Evolutionary conservation across 1,284 basidiomycete genomes (phyloP), one percentile per base, ranked within the genome.

Genomic region (Wallemia ichthyophaga): DNA sequence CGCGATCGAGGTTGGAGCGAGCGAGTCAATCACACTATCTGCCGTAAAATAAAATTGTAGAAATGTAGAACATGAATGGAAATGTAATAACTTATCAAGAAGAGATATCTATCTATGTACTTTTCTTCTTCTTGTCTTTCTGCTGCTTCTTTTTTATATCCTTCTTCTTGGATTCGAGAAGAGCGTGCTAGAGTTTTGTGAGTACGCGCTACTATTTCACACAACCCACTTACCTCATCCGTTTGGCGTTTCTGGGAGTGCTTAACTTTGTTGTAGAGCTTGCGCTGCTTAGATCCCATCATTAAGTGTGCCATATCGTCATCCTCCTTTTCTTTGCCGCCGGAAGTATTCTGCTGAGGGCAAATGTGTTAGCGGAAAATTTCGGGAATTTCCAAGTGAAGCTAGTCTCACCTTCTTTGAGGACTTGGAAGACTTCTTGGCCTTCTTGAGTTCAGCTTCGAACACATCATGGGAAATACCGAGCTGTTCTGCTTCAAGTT

Each of bases 221-320:
- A 60, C 25, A 37, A 32, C 25, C 31, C 21, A 27, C 25, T n/a
- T 68, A 89, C 87, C 81, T 94, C 88, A 31, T 77, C 74, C 25
- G 76, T 74, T 62, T 81, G 80, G 71, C 85, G 86, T 68, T 78
- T 77, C 68, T 91, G 78, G 62, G 82, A 81, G 70, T 86, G 81
- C 72, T 88, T 86, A 79, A 96, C 84, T 73, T 85, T 85, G 71
- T 92, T 87, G 72, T 94, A 96, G 65, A 98, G 71, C 73, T 94
- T 95, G 66, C 82, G 78, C 72, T 95, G 85, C 73, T 85, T 91
- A 73, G 91, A 94, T 73, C 85, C 92, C 80, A 98, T 82, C 79
- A 98, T 79, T 80, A 94, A 94, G 76, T 92, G 94, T 71, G 88
- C 85, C 82, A 95, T 86, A 67, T 92, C 83, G 68, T 82, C 75